These are phyloP conservation scores for Corchorus capsularis DNA, from an alignment of 345 rosid species.

Conservation along the genomic window DNA sequence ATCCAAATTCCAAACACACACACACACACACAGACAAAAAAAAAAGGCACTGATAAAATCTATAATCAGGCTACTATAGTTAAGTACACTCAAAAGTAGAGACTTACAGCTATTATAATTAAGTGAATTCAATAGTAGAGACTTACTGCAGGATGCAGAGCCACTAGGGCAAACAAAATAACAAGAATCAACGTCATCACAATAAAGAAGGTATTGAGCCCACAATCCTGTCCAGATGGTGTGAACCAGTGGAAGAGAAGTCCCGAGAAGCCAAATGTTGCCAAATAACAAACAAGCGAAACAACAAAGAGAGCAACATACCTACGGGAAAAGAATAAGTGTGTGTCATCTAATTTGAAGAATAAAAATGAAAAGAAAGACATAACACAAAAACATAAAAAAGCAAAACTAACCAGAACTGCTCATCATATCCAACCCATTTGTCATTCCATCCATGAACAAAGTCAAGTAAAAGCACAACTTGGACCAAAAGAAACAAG, in stretches of 20 bases:
- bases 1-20: neutral
- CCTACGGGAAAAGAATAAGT: slow-evolving; percentile 45
- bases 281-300: slow-evolving; percentile 84
- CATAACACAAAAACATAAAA: neutral
- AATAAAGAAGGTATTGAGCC: slow-evolving; percentile 86
- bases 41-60: neutral
- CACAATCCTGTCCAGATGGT: slow-evolving; percentile 98
- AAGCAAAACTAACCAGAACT: slow-evolving; percentile 79
- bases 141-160: slow-evolving; percentile 94
- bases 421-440: slow-evolving; percentile 96
- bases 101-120: slow-evolving; percentile 61
- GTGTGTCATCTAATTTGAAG: neutral
- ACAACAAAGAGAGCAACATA: slow-evolving; percentile 75
- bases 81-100: slow-evolving; percentile 1
- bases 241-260: slow-evolving; percentile 96
- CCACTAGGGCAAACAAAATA: slow-evolving; percentile 76
- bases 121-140: slow-evolving; percentile 7
- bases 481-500: slow-evolving; percentile 94
- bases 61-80: neutral
- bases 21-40: neutral
- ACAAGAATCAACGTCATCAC: slow-evolving; percentile 68
- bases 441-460: slow-evolving; percentile 99
- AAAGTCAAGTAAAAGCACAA: slow-evolving; percentile 97
- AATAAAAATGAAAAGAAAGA: neutral
- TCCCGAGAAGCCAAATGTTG: slow-evolving; percentile 88